A percentile compares a stretch with the other conserved stretches of the same genome.
Evolutionary conservation across 1,284 basidiomycete genomes (phyloP).

Genomic region (Rhodotorula sp.): DNA sequence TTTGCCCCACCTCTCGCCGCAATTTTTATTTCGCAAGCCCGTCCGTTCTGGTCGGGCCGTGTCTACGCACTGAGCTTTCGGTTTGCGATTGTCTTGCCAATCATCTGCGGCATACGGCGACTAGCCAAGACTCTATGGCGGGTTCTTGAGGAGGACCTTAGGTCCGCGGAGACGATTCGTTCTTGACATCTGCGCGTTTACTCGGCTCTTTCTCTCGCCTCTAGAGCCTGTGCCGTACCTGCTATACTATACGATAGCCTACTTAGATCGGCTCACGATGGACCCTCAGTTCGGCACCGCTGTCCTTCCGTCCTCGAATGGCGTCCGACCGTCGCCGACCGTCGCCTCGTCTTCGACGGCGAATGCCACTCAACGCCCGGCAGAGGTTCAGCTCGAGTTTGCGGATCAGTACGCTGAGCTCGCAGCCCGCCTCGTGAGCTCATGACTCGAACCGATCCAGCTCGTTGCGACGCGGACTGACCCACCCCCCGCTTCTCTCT

Average conservation of each 20-base stretch:
- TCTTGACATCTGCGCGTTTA: background rate
- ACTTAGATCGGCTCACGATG: background rate
- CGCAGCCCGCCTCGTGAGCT: slow-evolving; percentile 7
- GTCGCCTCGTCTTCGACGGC: background rate
- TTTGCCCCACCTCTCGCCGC: no score
- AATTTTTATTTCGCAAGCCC: no score
- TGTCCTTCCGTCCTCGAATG: background rate
- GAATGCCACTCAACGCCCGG: background rate
- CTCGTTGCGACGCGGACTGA: background rate
- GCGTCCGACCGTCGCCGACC: background rate
- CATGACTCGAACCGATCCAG: rapidly evolving
- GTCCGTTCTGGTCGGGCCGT: no score
- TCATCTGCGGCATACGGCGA: no score
- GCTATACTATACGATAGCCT: background rate
- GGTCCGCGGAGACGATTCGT: no score
- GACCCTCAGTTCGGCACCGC: slow-evolving; percentile 1
- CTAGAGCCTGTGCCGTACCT: background rate
- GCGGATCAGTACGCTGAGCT: slow-evolving; percentile 3
- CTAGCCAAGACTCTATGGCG: no score
- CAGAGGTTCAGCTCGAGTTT: background rate
- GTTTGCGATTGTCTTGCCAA: background rate
- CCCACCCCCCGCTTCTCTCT: background rate
- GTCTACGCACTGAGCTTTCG: no score
- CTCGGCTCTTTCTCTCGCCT: background rate
- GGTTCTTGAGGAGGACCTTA: no score